Base-by-base conservation (phyloP, 257 asterid genomes). In the Nicotiana benthamiana region DNA sequence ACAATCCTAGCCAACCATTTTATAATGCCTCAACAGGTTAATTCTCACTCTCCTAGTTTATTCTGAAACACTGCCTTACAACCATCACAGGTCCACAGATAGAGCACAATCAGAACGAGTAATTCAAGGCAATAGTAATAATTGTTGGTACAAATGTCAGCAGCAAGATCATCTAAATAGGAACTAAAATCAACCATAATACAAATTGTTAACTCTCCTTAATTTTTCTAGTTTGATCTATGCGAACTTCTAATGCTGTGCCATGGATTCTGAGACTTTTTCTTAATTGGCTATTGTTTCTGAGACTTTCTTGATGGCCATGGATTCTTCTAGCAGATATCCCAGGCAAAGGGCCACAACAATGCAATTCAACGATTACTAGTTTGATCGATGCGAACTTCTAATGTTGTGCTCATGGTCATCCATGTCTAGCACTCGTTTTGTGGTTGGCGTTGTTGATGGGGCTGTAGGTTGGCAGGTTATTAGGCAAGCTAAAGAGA, bases 401-500 rank as follows among this genome's bases (percentile, higher is more conserved):
- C n/a, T n/a, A n/a, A n/a, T n/a, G n/a, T n/a, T n/a, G n/a, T n/a
- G 82, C 51, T 77, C 89, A 81, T 85, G 84, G 57, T 91, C 94
- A 67, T 86, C 91, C 6, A 80, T 46, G 28, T 89, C 91, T 20
- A 86, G 60, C 43, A 83, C 86, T 7, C 86, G 67, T 30, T 67
- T 26, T 83, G 56, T 60, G 4, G 79, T 79, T 72, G 61, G 61
- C 24, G 78, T 24, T 60, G 32, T 43, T 15, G 80, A 59, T 32
- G 82, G 10, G 36, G 17, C 77, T 17, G 75, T 15, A 51, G 68
- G 64, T 75, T 83, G 83, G 79, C 81, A 27, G 13, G 62, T 17
- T 67, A 75, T 77, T 10, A 60, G 75, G 52, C 48, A 53, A 30
- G 84, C 48, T 27, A 80, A 84, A 3, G 20, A 59, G 24, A 75